A percentile compares a stretch with the other conserved stretches of the same genome.
Evolutionary conservation across 805 yeast genomes (phyloP).

Genomic region (Barnettozyma vustinii): DNA sequence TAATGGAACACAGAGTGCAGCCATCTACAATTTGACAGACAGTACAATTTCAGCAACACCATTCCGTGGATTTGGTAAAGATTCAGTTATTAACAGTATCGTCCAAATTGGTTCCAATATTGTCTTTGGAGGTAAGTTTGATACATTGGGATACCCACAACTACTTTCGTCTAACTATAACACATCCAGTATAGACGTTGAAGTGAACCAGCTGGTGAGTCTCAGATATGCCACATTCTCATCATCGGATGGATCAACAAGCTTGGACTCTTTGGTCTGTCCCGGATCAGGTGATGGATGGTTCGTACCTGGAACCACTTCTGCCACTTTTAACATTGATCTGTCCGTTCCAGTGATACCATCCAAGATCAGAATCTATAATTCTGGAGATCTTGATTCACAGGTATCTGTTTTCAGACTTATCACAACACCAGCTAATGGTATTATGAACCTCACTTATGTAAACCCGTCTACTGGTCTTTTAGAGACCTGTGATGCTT

Average conservation of each 20-base stretch:
- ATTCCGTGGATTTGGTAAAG: conserved; percentile 70
- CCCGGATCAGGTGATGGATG: conserved; percentile 49
- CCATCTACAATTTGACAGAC: conserved; percentile 51
- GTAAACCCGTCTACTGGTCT: conserved; percentile 65
- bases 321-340: conserved; percentile 63
- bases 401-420: conserved; percentile 62
- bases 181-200: conserved; percentile 35
- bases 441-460: conserved; percentile 90
- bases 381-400: conserved; percentile 42
- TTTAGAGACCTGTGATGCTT: conserved; percentile 72
- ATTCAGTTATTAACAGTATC: conserved; percentile 59
- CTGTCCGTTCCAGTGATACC: conserved; percentile 58
- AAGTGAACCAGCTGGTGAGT: conserved; percentile 59
- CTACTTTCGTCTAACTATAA: conserved; percentile 27
- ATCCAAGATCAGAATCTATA: conserved; percentile 66
- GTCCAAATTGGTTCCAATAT: conserved; percentile 45
- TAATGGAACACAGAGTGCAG: conserved; percentile 50
- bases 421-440: conserved; percentile 69
- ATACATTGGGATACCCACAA: conserved; percentile 33
- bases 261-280: conserved; percentile 35
- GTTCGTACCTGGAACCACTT: conserved; percentile 40
- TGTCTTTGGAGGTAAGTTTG: conserved; percentile 76
- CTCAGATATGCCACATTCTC: conserved; percentile 50
- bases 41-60: conserved; percentile 43
- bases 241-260: conserved; percentile 33